Evolutionary conservation across 2,329 filamentous ascomycete genomes (phyloP), one percentile per base, ranked within the genome.

Genomic region (Periconia sp.): DNA sequence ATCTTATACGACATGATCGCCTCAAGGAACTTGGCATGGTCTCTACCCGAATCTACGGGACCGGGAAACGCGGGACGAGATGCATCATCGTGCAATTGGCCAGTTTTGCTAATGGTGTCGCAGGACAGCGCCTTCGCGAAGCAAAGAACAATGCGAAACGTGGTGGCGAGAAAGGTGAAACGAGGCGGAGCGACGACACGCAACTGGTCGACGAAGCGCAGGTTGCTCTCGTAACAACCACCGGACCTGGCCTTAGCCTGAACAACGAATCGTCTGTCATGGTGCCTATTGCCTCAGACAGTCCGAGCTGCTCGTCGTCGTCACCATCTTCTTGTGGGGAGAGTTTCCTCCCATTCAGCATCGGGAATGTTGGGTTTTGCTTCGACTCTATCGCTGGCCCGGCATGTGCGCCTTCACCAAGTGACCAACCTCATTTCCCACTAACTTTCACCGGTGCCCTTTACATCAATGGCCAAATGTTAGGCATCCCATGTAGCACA

Each of bases 401-500:
- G 19, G 31, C 17, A 35, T 32, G 17, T 23, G 32, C 11, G 25
- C 28, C 12, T 17, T 24, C 41, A 22, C 52, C 48, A 3, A 23
- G 38, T 4, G 15, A 40, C 5, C 47, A 52, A 31, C 43, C 49
- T 3, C n/a, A 30, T 5, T 46, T 32, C 15, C 48, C 56, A 12
- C 24, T 65, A 24, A 51, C 52, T 10, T 51, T 68, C 15, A 62
- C 50, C 34, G 48, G 56, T 5, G 67, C 67, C 3, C 54, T 70
- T 3, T 69, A 55, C 39, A 40, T 60, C 18, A 70, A 68, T 33
- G 65, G 65, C 1, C 31, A 52, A 12, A 55, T 68, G 10, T 50
- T 69, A 24, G 62, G 63, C 15, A 45, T 68, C 3, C 37, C 38
- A 8, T 71, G 68, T 43, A 48, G 51, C 21, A 57, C 46, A 5